Conservation (phyloP, 2,329 filamentous ascomycete genomes). For the Blastomyces parvus region DNA sequence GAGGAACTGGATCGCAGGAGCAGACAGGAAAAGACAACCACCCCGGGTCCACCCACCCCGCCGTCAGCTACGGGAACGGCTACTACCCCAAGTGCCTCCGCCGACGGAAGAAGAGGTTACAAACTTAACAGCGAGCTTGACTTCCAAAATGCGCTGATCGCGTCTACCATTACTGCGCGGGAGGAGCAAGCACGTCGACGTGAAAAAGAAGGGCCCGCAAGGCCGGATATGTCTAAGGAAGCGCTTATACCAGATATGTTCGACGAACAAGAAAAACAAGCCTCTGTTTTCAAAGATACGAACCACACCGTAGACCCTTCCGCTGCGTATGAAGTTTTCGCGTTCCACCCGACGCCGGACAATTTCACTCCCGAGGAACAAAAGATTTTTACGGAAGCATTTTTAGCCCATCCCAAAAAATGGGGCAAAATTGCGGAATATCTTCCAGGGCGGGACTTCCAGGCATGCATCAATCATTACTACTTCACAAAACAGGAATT, state of each 20-base stretch:
- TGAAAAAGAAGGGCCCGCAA: conserved; percentile 35
- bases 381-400: conserved; percentile 38
- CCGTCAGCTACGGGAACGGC: conserved; percentile 13
- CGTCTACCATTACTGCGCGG: conserved; percentile 40
- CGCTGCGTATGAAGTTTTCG: conserved; percentile 36
- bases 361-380: conserved; percentile 42
- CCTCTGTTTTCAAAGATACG: conserved; percentile 37
- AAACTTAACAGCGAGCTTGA: conserved; percentile 43
- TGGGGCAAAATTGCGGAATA: conserved; percentile 44
- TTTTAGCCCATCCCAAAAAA: conserved; percentile 42
- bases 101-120: conserved; percentile 35
- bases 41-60: conserved; percentile 29
- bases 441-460: conserved; percentile 38
- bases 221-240: conserved; percentile 38
- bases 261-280: conserved; percentile 30
- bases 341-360: conserved; percentile 37
- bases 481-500: conserved; percentile 43
- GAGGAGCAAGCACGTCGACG: conserved; percentile 39
- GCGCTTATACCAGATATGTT: conserved; percentile 42
- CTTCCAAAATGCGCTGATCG: conserved; percentile 39
- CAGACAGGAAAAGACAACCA: conserved; percentile 28
- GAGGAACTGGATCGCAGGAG: conserved; percentile 36
- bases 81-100: conserved; percentile 17
- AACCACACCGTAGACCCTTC: conserved; percentile 35
- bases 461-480: conserved; percentile 43